Percentiles rank a stretch among this genome's conserved stretches.
Evolutionary conservation across 179 eudicot genomes (phyloP).

Genomic region (Heliamphora pulchella): DNA sequence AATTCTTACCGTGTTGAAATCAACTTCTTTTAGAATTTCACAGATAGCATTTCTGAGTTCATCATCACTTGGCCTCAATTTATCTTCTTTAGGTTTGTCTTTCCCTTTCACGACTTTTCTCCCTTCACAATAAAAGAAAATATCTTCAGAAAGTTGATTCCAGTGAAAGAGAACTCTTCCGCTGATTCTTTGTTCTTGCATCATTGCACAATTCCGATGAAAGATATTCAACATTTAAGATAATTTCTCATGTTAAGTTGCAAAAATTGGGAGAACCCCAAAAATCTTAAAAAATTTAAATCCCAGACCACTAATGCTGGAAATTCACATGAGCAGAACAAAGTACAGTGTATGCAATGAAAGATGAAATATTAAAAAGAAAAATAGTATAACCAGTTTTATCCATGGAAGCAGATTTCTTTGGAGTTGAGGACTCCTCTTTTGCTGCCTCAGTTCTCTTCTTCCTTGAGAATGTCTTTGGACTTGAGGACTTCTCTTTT

Average conservation of each 20-base stretch:
- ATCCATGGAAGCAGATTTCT: conserved; percentile 49
- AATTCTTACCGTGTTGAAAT: conserved; percentile 80
- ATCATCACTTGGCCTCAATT: conserved; percentile 61
- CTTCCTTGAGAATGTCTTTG: conserved; percentile 70
- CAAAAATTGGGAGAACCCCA: neutral
- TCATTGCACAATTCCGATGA: neutral
- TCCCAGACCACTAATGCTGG: neutral
- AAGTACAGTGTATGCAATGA: neutral
- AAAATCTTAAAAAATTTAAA: neutral
- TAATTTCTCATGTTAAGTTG: neutral
- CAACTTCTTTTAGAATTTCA: conserved; percentile 82
- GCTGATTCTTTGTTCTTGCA: neutral
- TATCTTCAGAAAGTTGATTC: neutral
- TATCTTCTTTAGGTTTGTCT: conserved; percentile 59
- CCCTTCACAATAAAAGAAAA: conserved; percentile 32
- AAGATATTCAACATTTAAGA: neutral
- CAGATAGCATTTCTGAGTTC: conserved; percentile 64
- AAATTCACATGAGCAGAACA: conserved; percentile 3
- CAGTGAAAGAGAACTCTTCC: neutral
- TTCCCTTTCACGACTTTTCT: conserved; percentile 61
- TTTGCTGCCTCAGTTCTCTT: conserved; percentile 50
- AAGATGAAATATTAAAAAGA: conserved; percentile 4
- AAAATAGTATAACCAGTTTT: conserved; percentile 36
- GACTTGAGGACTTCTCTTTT: too few relatives aligned
- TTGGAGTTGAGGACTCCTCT: conserved; percentile 50